Evolutionary conservation across 108 stramenopile genomes (phyloP), one percentile per base, ranked within the genome.

Genomic region (Pseudonitzschia multiseries): DNA sequence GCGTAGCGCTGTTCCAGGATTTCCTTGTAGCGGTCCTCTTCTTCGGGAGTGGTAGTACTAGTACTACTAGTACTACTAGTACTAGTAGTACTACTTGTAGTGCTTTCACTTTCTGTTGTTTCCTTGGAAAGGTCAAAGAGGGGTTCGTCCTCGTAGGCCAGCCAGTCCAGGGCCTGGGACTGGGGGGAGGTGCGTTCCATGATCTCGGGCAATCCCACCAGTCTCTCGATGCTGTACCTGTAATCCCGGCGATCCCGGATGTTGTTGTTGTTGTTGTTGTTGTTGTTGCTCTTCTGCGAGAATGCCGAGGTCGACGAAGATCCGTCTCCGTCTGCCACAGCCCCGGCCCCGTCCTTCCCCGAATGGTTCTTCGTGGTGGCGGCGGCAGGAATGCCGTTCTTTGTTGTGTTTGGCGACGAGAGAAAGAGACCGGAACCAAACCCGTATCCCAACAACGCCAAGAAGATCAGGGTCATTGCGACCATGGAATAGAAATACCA

Each of bases 81-180:
- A n/a, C n/a, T n/a, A n/a, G n/a, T n/a, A n/a, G n/a, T n/a, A n/a
- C n/a, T n/a, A n/a, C n/a, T n/a, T n/a, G n/a, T n/a, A n/a, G n/a
- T n/a, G n/a, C n/a, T n/a, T n/a, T n/a, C n/a, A n/a, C n/a, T n/a
- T n/a, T n/a, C n/a, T n/a, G n/a, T 70, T 59, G 20, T 59, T 59
- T 59, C 5, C n/a, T n/a, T n/a, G n/a, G 24, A n/a, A 31, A 33
- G 12, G 29, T 36, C 71, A 46, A 36, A 41, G 27, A 71, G 59
- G 12, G 77, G 77, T 40, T 31, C 71, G 54, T 78, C 77, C 24
- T 72, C 41, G 66, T 67, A 78, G 1, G 66, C 67, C 67, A 75
- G 26, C 74, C 74, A 75, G 44, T 67, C 57, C 12, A 75, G 22
- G 12, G 74, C 74, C 20, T 44, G 74, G 12, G 50, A 56, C 32